Evolutionary conservation across 169 alveolate species (phyloP).

Genomic region (Babesia bigemina): DNA sequence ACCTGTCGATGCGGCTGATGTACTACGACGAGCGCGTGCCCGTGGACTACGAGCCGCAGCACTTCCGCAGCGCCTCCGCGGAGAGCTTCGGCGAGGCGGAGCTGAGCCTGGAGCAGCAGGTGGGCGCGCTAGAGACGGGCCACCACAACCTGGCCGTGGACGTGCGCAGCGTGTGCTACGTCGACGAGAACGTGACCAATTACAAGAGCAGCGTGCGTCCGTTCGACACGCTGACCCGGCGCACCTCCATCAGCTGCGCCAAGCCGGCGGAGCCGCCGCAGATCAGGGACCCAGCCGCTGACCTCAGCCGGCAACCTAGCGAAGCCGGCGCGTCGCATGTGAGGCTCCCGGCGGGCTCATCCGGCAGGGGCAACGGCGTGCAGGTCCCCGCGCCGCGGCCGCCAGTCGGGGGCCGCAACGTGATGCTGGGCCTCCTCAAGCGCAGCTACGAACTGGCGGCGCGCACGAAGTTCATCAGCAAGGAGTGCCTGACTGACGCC

Average conservation of each 20-base stretch:
- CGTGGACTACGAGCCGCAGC: slow-evolving; percentile 80
- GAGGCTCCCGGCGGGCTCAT: slow-evolving; percentile 12
- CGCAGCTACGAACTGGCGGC: slow-evolving; percentile 25
- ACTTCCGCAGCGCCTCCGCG: slow-evolving; percentile 75
- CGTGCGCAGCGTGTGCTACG: slow-evolving; percentile 27
- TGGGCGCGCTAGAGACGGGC: slow-evolving; percentile 68
- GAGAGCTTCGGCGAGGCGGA: slow-evolving; percentile 64
- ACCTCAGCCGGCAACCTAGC: neutral
- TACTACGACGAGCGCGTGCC: slow-evolving; percentile 83
- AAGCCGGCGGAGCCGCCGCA: slow-evolving; percentile 17
- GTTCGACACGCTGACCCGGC: slow-evolving; percentile 38
- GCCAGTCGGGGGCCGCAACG: slow-evolving; percentile 8
- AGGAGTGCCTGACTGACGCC: slow-evolving; percentile 22
- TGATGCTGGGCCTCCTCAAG: slow-evolving; percentile 36
- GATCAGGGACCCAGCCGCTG: neutral
- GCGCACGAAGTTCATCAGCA: slow-evolving; percentile 33
- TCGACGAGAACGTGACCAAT: slow-evolving; percentile 39
- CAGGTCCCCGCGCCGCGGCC: slow-evolving; percentile 8
- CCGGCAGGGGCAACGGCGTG: neutral
- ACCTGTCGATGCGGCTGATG: slow-evolving; percentile 78
- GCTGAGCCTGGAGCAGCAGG: slow-evolving; percentile 69
- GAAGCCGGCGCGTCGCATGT: neutral
- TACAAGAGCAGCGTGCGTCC: slow-evolving; percentile 20
- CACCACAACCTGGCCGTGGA: slow-evolving; percentile 47
- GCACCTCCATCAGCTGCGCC: slow-evolving; percentile 15